Evolutionary conservation across 768 basidiomycete genomes (phyloP), one percentile per base, ranked within the genome.

Genomic region (Leccinellum rugosiceps): DNA sequence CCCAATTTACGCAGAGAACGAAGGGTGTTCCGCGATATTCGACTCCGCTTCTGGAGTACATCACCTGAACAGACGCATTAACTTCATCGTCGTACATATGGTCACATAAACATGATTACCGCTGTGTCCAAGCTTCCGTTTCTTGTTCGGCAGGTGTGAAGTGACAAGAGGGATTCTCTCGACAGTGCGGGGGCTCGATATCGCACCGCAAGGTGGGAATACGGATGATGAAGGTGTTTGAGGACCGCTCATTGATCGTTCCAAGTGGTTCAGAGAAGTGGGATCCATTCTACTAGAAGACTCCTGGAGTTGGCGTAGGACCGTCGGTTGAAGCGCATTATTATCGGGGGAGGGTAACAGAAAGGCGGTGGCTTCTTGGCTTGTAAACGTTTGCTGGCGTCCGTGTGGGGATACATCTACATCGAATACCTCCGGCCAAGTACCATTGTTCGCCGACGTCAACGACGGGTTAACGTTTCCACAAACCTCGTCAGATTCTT

Each of bases 391-490:
- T n/a, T 48, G 43, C 9, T 35, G 51, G 8, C 2, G 45, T 50
- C 41, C 32, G 3, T n/a, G 26, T n/a, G 15, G 41, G 31, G 32
- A 23, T 14, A 8, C 15, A 44, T 55, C 31, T 34, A 7, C 46
- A 43, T 46, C 45, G 14, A 14, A 35, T 44, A 3, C 48, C 21
- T 47, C 58, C 7, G 41, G 3, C 30, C 17, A 3, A 32, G 25
- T 10, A 45, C 44, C 57, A 25, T 44, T 30, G 4, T 44, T 13
- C 9, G 30, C 26, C 2, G 58, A 45, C 25, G 17, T 28, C 6
- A 43, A 38, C 43, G 19, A 32, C 21, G n/a, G 19, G 32, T 11
- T 70, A 62, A 71, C 73, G 35, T 69, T 65, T 21, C 71, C 60
- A 50, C 50, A 56, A 30, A 23, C 26, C 28, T 58, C 43, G 15